phyloP scores from a whole-genome alignment of 1,284 basidiomycete species.

The Laetiporus sulphureus region DNA sequence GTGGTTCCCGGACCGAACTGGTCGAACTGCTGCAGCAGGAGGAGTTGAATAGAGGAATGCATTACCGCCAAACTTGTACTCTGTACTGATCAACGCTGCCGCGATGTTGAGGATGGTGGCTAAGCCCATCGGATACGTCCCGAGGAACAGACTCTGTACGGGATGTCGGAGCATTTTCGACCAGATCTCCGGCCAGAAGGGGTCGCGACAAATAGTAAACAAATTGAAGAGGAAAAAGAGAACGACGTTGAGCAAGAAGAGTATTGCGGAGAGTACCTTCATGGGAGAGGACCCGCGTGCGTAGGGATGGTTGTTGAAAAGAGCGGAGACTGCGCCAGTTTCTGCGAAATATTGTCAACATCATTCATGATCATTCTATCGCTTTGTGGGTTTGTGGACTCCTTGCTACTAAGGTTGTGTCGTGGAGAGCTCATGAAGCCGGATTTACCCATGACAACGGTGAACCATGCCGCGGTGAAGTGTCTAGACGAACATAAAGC shows the following conservation, averaged over 20 bases:
- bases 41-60: constrained; percentile 44
- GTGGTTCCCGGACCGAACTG: constrained; percentile 37
- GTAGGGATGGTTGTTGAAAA: constrained; percentile 36
- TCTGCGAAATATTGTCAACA: not conserved
- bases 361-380: not conserved
- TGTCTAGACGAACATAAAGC: constrained; percentile 21
- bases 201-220: constrained; percentile 38
- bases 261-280: constrained; percentile 28
- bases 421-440: not conserved
- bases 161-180: constrained; percentile 37
- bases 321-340: constrained; percentile 30
- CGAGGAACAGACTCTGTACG: constrained; percentile 52
- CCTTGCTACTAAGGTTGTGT: not conserved
- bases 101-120: constrained; percentile 37
- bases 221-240: constrained; percentile 42
- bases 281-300: constrained; percentile 23
- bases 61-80: constrained; percentile 34
- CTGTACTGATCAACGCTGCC: constrained; percentile 19
- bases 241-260: constrained; percentile 49
- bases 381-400: not conserved
- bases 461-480: constrained; percentile 41
- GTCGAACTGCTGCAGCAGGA: constrained; percentile 60
- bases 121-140: constrained; percentile 55
- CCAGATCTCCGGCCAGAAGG: constrained; percentile 37
- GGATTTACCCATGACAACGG: constrained; percentile 25